Base-by-base conservation (phyloP, 768 basidiomycete species). In the Candolleomyces efflorescens region DNA sequence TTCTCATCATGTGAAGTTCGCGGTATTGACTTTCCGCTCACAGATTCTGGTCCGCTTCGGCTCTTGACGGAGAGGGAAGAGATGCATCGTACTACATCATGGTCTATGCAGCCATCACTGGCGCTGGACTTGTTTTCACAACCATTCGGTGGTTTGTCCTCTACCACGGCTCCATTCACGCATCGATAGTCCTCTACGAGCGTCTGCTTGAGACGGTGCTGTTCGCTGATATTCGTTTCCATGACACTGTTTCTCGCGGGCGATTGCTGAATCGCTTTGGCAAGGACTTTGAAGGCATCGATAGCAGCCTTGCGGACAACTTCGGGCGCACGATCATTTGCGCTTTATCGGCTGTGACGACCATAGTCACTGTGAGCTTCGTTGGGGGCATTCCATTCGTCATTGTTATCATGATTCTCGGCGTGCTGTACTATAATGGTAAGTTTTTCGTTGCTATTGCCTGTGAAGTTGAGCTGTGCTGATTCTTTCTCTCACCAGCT, bases 241-340 rank as follows among this genome's bases (percentile, higher is more conserved):
- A 96, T 63, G 94, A 97, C 65, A 97, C 94, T 0, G 83, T 92
- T 2, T 91, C 88, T 52, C 83, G 92, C 38, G 94, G 94, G 5
- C 84, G 93, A 2, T 73, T 91, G 10, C 71, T 94, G 38, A 92
- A 94, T 63, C 77, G 92, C 47, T 89, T 90, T 61, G 93, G 94
- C 44, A 95, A 95, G 69, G 94, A 95, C 67, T 90, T 95, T 56
- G 92, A 94, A 75, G 89, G 88, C 23, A 84, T 95, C 49, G 93
- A 95, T 67, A 92, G 90, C 62, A 83, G 68, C 53, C 79, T 93
- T 60, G 82, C 93, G 0, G 92, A 96, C 65, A 87, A 92, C 70
- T 92, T 93, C 71, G 90, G 90, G 5, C 82, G 89, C 52, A 92
- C 87, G 65, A 70, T 89, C 41, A 80, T 86, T 48, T 87, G 88